Conservation (phyloP, 75 land plant species). For the Pinus tabuliformis region DNA sequence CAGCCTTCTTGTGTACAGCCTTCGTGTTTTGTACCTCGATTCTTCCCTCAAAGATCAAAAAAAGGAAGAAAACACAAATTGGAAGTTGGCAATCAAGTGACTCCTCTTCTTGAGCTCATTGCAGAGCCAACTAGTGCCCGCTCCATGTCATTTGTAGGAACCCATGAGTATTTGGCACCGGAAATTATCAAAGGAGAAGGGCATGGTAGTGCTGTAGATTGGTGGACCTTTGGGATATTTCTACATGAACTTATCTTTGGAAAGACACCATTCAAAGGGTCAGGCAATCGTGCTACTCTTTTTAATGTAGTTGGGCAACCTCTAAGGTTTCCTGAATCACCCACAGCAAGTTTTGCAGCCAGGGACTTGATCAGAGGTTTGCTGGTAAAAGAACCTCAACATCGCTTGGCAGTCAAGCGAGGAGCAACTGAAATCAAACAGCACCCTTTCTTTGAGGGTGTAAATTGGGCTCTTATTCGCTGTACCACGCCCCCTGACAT, state of each 20-base stretch:
- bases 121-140: slow-evolving; percentile 89
- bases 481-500: slow-evolving; percentile 91
- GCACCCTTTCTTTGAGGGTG: slow-evolving; percentile 95
- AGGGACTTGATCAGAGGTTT: slow-evolving; percentile 89
- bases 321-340: slow-evolving; percentile 81
- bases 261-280: slow-evolving; percentile 97
- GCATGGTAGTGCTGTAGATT: slow-evolving; percentile 99
- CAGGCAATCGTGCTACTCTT: slow-evolving; percentile 97
- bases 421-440: slow-evolving; percentile 98
- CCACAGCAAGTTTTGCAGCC: slow-evolving; percentile 80
- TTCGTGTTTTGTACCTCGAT: slow-evolving; percentile 63
- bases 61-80: slow-evolving; percentile 55
- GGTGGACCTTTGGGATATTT: slow-evolving; percentile 99
- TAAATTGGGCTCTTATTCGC: slow-evolving; percentile 94
- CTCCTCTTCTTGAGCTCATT: slow-evolving; percentile 73
- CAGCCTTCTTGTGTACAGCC: slow-evolving; percentile 70
- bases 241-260: slow-evolving; percentile 91
- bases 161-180: slow-evolving; percentile 88
- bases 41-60: slow-evolving; percentile 49
- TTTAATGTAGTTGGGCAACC: slow-evolving; percentile 99
- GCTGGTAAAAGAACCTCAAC: slow-evolving; percentile 93
- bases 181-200: slow-evolving; percentile 98
- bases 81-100: slow-evolving; percentile 36
- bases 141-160: slow-evolving; percentile 74
- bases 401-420: slow-evolving; percentile 85